Evolutionary conservation across 805 yeast genomes (phyloP).

Genomic region (Lipomyces mesembrius): DNA sequence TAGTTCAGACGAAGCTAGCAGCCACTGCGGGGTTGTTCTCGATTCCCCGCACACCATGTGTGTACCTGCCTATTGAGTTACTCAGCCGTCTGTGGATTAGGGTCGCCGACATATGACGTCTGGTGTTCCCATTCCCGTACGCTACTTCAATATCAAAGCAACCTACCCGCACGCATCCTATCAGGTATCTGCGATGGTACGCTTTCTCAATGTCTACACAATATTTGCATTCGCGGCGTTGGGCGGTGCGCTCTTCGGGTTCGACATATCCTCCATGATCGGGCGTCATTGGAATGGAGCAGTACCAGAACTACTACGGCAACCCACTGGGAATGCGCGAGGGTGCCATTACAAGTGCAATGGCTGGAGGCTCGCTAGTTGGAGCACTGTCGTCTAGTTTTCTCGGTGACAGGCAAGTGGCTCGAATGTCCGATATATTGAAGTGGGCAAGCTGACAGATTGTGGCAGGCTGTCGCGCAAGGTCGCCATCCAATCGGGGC

Average conservation of each 20-base stretch:
- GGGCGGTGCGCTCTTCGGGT: constrained; percentile 68
- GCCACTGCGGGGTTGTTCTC: no score
- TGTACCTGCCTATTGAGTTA: no score
- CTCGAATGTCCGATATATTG: neutral
- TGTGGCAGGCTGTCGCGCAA: constrained; percentile 32
- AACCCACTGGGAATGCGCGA: constrained; percentile 58
- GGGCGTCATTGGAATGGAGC: constrained; percentile 55
- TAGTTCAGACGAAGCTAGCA: no score
- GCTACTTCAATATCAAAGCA: neutral
- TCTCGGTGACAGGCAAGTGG: constrained; percentile 50
- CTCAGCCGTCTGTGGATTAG: no score
- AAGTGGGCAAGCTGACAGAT: neutral
- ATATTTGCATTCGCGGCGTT: constrained; percentile 57
- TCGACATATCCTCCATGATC: constrained; percentile 70
- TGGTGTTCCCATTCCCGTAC: no score
- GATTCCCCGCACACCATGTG: no score
- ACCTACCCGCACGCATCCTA: neutral
- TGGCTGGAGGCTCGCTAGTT: constrained; percentile 66
- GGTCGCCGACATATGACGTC: no score
- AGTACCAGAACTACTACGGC: constrained; percentile 54
- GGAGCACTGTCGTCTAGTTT: constrained; percentile 59
- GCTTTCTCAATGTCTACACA: constrained; percentile 51
- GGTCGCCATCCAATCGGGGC: constrained; percentile 35
- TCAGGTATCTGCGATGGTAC: constrained; percentile 44
- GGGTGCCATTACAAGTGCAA: constrained; percentile 66